Evolutionary conservation across 345 rosid species (phyloP).

Genomic region (Brassica carinata): DNA sequence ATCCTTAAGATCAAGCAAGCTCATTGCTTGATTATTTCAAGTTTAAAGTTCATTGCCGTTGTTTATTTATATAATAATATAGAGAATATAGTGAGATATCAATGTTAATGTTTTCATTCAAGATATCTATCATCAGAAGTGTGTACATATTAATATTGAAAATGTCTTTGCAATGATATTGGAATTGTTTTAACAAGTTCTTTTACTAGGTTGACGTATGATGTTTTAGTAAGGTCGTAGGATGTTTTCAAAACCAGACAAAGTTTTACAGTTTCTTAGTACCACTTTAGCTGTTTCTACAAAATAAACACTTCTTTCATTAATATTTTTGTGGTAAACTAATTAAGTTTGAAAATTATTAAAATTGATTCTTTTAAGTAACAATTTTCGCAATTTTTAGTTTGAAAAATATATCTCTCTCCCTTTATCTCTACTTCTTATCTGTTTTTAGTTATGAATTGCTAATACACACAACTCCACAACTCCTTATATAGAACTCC

Average conservation of each 20-base stretch:
- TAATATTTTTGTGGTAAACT: background rate
- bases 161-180: background rate
- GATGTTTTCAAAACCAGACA: background rate
- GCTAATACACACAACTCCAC: no score
- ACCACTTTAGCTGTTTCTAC: background rate
- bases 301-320: background rate
- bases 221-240: background rate
- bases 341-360: background rate
- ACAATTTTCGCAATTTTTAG: background rate
- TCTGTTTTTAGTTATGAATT: background rate
- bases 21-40: conserved; percentile 23
- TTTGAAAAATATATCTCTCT: background rate
- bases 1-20: conserved; percentile 25
- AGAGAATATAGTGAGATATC: conserved; percentile 13
- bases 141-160: conserved; percentile 31
- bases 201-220: background rate
- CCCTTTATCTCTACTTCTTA: no score
- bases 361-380: background rate
- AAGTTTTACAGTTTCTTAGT: background rate
- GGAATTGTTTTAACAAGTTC: conserved; percentile 4
- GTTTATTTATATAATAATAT: conserved; percentile 33
- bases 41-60: conserved; percentile 4
- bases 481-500: no score
- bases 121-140: conserved; percentile 17
- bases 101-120: conserved; percentile 13